Conservation (phyloP, 2,329 filamentous ascomycete species). For the Byssochlamys sp. region DNA sequence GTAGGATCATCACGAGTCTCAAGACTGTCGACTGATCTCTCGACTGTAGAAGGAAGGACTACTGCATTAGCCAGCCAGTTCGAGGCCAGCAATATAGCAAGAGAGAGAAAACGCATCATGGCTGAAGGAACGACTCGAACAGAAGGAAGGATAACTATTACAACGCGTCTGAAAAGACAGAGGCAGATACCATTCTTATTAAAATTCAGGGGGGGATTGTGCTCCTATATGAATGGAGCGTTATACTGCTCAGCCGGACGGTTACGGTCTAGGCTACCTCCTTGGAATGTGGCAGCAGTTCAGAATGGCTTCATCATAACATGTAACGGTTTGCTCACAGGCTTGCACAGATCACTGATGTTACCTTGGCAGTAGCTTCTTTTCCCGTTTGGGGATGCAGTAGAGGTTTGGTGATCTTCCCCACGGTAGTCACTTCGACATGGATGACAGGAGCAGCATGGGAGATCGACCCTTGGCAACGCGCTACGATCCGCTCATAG, state of each 20-base stretch:
- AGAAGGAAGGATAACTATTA: background rate
- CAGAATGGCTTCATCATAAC: background rate
- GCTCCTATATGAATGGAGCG: background rate
- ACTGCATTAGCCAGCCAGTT: constrained; percentile 1
- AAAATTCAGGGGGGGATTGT: background rate
- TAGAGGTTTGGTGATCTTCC: background rate
- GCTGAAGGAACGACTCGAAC: background rate
- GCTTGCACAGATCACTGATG: background rate
- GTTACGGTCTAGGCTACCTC: background rate
- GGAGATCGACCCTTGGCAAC: background rate
- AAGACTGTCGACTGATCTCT: background rate
- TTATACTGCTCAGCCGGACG: background rate
- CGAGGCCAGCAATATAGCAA: background rate
- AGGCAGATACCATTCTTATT: background rate
- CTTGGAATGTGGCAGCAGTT: background rate
- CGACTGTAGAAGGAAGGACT: background rate
- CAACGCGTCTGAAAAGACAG: background rate
- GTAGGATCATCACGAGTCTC: background rate
- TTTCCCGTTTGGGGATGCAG: background rate
- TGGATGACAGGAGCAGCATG: background rate
- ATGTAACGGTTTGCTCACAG: background rate
- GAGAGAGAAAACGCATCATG: background rate
- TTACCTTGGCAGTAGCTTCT: background rate
- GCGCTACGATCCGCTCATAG: background rate
- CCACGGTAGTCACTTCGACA: background rate